Base-by-base conservation (phyloP, 106 monocot genomes). In the Dendrobium nobile region DNA sequence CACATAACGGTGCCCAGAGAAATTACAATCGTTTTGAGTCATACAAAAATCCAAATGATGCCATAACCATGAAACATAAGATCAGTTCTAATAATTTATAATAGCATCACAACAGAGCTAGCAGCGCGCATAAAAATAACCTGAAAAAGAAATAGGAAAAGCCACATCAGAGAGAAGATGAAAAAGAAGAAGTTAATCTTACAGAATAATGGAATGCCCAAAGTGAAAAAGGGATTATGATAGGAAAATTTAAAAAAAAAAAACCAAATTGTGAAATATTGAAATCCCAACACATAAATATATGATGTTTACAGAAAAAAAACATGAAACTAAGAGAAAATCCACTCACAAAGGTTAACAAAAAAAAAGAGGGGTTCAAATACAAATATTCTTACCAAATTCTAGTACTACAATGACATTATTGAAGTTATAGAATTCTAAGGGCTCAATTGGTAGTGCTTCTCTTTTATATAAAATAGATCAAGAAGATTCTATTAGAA, bases 11-110 rank as follows among this genome's bases (percentile, higher is more conserved):
- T 81, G 61, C 55, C 28, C 58, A 82, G 16, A 24, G 24, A 81
- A 47, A 20, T 33, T 17, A 4, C 24, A 55, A 15, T 45, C 73
- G 22, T 72, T 83, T 72, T 77, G 45, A 77, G n/a, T 47, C 65
- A 67, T 11, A 78, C 78, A 73, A 5, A 42, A 65, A 55, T 72
- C 0, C 41, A 68, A 72, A 41, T 45, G 83, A 78, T 16, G 40
- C 41, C 78, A 78, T 78, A 47, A 6, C 44, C 82, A 82, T 82
- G 45, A 45, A 47, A 47, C 73, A 47, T 43, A 42, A 75, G 42
- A 47, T 75, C 37, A n/a, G 75, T 75, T 44, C 9, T 45, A 10
- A 67, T 67, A 56, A 4, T 8, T 56, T 56, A 8, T 56, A 18
- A 56, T 56, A 56, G 42, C 19, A 75, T 22, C 75, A 74, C 37